Conservation (phyloP, 192 early-diverging fungal genomes). For the Entomortierella lignicola region DNA sequence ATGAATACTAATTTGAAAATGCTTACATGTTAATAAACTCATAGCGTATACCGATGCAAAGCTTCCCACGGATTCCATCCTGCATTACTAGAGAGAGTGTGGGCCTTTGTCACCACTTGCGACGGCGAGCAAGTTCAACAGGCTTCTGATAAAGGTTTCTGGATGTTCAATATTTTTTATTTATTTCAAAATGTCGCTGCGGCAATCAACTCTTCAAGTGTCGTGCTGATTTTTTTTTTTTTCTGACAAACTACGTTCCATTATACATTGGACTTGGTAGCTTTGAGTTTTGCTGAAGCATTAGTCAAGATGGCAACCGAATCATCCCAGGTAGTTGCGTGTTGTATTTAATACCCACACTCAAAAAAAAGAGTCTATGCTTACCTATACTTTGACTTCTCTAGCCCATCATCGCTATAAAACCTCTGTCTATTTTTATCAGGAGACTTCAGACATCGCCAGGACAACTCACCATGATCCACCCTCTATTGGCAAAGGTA, state of each 20-base stretch:
- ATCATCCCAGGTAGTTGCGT: constrained; percentile 40
- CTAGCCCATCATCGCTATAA: constrained; percentile 57
- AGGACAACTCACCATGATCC: constrained; percentile 58
- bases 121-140: constrained; percentile 47
- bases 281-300: constrained; percentile 53
- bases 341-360: neutral
- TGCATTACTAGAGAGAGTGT: constrained; percentile 51
- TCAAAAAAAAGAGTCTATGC: neutral
- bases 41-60: constrained; percentile 54
- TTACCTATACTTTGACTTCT: neutral
- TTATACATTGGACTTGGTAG: constrained; percentile 17
- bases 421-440: constrained; percentile 51
- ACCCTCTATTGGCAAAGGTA: constrained; percentile 56
- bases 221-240: too few species aligned
- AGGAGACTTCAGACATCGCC: constrained; percentile 47
- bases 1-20: neutral
- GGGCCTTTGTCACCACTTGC: constrained; percentile 55
- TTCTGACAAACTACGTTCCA: neutral
- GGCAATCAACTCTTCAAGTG: neutral
- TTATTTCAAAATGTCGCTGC: constrained; percentile 24
- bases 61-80: constrained; percentile 49
- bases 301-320: constrained; percentile 49
- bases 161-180: neutral
- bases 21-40: neutral
- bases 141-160: constrained; percentile 56